Percentiles rank a stretch among this genome's conserved stretches.
Conservation (phyloP, 2,329 filamentous ascomycete genomes). For the Leptosphaerulina australis region DNA sequence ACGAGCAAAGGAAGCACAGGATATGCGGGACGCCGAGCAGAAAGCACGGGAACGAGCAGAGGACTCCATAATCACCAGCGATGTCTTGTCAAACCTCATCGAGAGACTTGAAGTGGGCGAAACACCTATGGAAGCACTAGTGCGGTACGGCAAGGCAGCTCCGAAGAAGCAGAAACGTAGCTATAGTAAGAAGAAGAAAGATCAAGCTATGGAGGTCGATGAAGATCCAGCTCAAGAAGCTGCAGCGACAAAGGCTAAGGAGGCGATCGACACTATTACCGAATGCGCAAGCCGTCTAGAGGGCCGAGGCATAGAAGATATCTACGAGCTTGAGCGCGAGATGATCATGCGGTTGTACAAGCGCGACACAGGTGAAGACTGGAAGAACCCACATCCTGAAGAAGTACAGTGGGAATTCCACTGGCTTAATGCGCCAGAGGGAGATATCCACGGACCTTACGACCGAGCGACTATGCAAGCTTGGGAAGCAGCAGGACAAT, state of each 20-base stretch:
- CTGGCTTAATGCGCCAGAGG: constrained; percentile 88
- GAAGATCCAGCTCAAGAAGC: constrained; percentile 64
- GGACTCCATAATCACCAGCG: constrained; percentile 74
- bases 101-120: constrained; percentile 76
- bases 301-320: constrained; percentile 80
- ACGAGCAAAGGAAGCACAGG: constrained; percentile 82
- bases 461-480: constrained; percentile 84
- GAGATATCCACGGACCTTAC: constrained; percentile 82
- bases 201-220: constrained; percentile 73
- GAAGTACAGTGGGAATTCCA: constrained; percentile 80
- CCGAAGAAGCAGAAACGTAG: constrained; percentile 57
- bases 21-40: constrained; percentile 79
- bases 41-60: constrained; percentile 73
- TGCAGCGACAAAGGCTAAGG: constrained; percentile 71
- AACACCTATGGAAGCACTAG: constrained; percentile 85
- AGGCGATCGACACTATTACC: constrained; percentile 81
- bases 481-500: constrained; percentile 92
- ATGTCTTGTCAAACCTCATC: constrained; percentile 77
- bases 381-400: constrained; percentile 63
- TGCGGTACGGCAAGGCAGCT: constrained; percentile 72
- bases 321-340: constrained; percentile 90
- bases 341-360: constrained; percentile 80
- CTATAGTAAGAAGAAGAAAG: constrained; percentile 50
- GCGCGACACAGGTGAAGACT: constrained; percentile 85
- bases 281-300: constrained; percentile 88